Evolutionary conservation across 2,329 filamentous ascomycete genomes (phyloP), one percentile per base, ranked within the genome.

Genomic region (Zasmidium citrigriseum): DNA sequence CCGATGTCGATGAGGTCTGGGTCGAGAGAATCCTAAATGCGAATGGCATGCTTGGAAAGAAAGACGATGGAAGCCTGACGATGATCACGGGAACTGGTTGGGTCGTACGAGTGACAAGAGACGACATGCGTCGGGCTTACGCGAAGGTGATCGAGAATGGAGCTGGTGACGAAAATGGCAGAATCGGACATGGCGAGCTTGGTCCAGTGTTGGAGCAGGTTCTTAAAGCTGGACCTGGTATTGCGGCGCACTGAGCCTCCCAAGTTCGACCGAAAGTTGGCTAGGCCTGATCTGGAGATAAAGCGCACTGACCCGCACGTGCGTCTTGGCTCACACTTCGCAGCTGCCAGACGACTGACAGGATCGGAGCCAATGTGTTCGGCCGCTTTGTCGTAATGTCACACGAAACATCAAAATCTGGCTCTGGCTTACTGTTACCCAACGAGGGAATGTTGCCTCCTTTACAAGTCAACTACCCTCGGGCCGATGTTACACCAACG

Each of bases 11-110:
- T 61, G 69, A 67, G 44, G 62, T 75, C 44, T 80, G 77, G 76
- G 69, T 80, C 7, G 77, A 79, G 66, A 70, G 70, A 52, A 63
- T 81, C 50, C 64, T 80, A 10, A 73, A 72, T 56, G 77, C 75
- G 20, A 63, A 56, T 47, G 77, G 78, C 1, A 21, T 79, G 38
- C 46, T 67, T 29, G 77, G 65, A 46, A 67, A 20, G 55, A 69
- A 60, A 9, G 67, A 66, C 14, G 23, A 54, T 16, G 59, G 49
- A 21, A 47, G 63, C 10, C 62, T 75, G 54, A 73, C 73, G 2
- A 68, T 80, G 69, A 69, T 80, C 2, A 81, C 78, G 16, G 73
- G 73, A 11, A 71, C 65, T 14, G 76, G 76, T 3, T 80, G 78
- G 77, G 64, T 77, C 23, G 75, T 79, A 0, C 70, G 66, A 49